Conservation (phyloP, 345 rosid genomes). For the Gossypium sturtianum region DNA sequence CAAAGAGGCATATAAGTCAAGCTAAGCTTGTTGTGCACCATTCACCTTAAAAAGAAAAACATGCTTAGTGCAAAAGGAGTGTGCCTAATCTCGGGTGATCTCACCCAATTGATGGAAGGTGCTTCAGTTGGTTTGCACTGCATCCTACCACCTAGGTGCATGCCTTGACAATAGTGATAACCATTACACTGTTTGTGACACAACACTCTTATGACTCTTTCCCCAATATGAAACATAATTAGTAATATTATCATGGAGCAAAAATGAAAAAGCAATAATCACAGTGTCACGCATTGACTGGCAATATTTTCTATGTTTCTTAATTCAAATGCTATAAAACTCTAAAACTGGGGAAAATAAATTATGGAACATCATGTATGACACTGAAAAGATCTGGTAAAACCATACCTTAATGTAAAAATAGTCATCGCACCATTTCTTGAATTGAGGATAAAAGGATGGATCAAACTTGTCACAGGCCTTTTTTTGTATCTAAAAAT, state of each 20-base stretch:
- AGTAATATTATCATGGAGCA: not conserved
- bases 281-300: not conserved
- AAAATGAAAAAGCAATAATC: not conserved
- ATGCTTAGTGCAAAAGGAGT: not conserved
- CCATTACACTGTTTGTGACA: not conserved
- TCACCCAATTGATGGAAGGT: not conserved
- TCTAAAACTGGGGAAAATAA: not conserved
- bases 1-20: not conserved
- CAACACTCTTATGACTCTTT: not conserved
- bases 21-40: not conserved
- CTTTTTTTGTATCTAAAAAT: constrained; percentile 61
- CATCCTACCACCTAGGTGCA: not conserved
- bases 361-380: not conserved
- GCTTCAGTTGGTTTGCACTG: not conserved
- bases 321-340: not conserved
- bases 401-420: constrained; percentile 71
- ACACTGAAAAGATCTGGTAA: not conserved
- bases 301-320: too few species aligned
- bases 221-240: not conserved
- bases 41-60: not conserved
- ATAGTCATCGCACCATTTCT: constrained; percentile 97
- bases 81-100: not conserved
- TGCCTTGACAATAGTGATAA: not conserved
- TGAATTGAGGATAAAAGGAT: constrained; percentile 79
- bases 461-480: constrained; percentile 93